These are phyloP conservation scores for Acanthamoeba royreba DNA, from an alignment of 208 protist genomes.

Conservation along the genomic window DNA sequence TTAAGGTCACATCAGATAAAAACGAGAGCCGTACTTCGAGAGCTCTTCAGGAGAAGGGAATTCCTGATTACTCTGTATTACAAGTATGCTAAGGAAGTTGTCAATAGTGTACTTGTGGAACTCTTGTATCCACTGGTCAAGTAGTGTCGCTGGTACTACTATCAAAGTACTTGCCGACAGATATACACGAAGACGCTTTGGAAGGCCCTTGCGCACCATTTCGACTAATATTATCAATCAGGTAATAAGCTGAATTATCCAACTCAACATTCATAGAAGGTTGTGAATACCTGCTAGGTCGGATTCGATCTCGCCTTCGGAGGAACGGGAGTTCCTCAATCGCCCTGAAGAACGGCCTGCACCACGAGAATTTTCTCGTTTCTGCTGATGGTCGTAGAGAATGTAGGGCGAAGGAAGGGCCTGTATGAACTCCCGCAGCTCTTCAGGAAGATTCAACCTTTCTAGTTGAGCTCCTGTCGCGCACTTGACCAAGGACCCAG, in stretches of 20 bases:
- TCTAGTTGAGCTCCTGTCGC: neutral
- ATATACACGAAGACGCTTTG: neutral
- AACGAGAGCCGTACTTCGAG: neutral
- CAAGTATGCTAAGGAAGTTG: neutral
- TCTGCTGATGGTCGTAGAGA: neutral
- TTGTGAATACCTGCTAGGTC: too few species aligned
- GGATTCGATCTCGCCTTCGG: too few species aligned
- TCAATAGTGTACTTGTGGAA: conserved; percentile 39
- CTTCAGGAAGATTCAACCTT: neutral
- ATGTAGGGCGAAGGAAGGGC: conserved; percentile 28
- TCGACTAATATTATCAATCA: too few species aligned
- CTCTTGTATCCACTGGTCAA: conserved; percentile 45
- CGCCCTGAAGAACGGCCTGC: neutral
- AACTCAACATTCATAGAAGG: too few species aligned
- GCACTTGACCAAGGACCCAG: conserved; percentile 39
- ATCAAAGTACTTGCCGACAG: conserved; percentile 14
- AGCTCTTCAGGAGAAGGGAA: conserved; percentile 19
- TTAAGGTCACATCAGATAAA: neutral
- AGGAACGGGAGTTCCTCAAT: too few species aligned
- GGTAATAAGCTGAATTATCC: too few species aligned
- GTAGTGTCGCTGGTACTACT: neutral
- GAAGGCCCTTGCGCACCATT: neutral
- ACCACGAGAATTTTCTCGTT: neutral
- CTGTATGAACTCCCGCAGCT: conserved; percentile 27
- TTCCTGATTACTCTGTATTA: neutral